These are phyloP conservation scores for Ormosia emarginata DNA, from an alignment of 306 rosid species.

Conservation along the genomic window DNA sequence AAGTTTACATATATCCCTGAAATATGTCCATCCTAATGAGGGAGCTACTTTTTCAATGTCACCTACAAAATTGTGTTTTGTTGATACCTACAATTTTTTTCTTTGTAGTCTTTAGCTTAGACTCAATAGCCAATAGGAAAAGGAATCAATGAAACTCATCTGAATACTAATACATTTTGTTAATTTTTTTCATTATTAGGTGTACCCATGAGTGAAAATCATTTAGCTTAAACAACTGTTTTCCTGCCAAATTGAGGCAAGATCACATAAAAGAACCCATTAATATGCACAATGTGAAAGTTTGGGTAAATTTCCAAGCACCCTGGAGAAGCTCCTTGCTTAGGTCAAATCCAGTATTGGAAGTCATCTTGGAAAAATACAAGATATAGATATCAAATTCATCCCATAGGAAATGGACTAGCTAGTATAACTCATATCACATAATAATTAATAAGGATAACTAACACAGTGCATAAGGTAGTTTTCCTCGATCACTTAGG, in stretches of 20 bases:
- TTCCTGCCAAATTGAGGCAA: neutral
- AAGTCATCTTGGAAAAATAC: neutral
- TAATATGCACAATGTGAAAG: constrained; percentile 7
- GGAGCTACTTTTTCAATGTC: constrained; percentile 28
- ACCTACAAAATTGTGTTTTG: constrained; percentile 24
- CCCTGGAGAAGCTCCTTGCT: constrained; percentile 19
- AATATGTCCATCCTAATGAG: constrained; percentile 23
- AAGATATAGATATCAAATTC: neutral
- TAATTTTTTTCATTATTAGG: neutral
- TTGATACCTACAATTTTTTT: constrained; percentile 2
- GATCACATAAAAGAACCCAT: neutral
- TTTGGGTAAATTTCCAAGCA: constrained; percentile 18
- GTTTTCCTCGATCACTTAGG: neutral
- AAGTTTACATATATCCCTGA: constrained; percentile 15
- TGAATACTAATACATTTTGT: neutral
- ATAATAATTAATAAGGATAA: neutral
- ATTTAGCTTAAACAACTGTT: neutral
- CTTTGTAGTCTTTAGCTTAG: constrained; percentile 16
- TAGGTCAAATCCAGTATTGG: constrained; percentile 18
- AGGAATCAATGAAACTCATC: constrained; percentile 1
- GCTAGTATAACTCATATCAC: neutral
- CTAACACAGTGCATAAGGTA: neutral
- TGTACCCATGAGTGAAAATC: neutral
- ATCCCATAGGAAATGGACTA: neutral
- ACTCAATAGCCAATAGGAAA: constrained; percentile 5